A percentile compares a stretch with the other conserved stretches of the same genome.
These are phyloP conservation scores for Colletotrichum gigasporum DNA, from an alignment of 2,329 filamentous ascomycete species.

Conservation along the genomic window DNA sequence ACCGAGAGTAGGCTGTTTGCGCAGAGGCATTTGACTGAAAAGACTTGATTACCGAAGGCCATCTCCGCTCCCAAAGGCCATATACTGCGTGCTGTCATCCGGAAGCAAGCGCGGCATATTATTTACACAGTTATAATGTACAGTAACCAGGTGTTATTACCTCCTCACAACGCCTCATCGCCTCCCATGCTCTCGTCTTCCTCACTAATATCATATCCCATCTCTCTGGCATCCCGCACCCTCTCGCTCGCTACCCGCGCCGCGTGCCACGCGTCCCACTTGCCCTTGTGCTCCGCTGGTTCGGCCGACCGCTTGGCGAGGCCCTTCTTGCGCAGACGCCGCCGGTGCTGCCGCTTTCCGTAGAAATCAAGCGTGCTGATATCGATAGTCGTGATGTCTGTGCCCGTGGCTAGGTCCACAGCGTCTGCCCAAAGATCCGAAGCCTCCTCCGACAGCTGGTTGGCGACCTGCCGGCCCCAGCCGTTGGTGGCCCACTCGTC, in stretches of 20 bases:
- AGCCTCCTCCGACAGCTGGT: constrained; percentile 51
- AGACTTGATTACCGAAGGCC: neutral
- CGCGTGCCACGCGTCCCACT: constrained; percentile 56
- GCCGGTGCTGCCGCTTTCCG: constrained; percentile 57
- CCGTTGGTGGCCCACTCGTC: constrained; percentile 69
- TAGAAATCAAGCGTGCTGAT: constrained; percentile 54
- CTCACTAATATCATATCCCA: constrained; percentile 48
- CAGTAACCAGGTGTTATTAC: constrained; percentile 5
- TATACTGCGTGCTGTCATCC: constrained; percentile 17
- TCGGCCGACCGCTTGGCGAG: constrained; percentile 48
- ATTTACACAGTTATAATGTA: constrained; percentile 9
- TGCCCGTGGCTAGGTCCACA: constrained; percentile 54
- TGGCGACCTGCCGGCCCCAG: constrained; percentile 50
- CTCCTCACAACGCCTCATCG: constrained; percentile 39
- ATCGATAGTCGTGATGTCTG: constrained; percentile 55
- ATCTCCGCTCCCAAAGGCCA: neutral
- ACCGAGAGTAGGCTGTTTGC: too few relatives aligned
- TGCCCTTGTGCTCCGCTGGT: constrained; percentile 51
- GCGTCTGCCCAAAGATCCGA: constrained; percentile 59
- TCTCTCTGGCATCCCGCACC: constrained; percentile 48
- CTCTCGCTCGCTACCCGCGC: constrained; percentile 51
- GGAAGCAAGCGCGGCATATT: neutral
- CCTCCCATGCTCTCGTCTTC: constrained; percentile 46
- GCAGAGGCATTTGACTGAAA: too few relatives aligned
- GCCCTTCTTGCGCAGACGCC: constrained; percentile 60